These are phyloP conservation scores for Galeopsis tetrahit DNA, from an alignment of 257 asterid genomes.

Conservation along the genomic window DNA sequence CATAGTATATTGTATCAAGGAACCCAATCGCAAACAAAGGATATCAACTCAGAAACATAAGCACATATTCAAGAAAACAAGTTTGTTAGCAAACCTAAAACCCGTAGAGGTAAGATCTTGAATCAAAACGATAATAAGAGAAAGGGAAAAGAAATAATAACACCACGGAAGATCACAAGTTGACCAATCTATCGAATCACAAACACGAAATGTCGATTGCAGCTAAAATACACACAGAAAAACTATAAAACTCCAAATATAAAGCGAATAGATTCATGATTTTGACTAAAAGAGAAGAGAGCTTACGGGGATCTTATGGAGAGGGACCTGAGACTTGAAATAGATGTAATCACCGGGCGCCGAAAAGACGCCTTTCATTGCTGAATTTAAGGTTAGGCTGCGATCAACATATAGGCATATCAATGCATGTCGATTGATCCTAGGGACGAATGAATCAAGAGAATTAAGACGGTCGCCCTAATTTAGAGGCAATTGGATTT, in stretches of 20 bases:
- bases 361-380: constrained; percentile 90
- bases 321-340: constrained; percentile 99
- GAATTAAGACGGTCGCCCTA: neutral
- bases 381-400: constrained; percentile 39
- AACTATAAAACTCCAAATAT: neutral
- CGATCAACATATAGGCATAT: constrained; percentile 23
- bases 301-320: constrained; percentile 97
- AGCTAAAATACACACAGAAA: neutral
- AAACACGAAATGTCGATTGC: neutral
- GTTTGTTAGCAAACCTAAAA: constrained; percentile 15
- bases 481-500: constrained; percentile 26
- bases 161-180: constrained; percentile 4
- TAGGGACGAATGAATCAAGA: neutral
- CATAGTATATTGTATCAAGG: neutral
- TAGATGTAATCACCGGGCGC: constrained; percentile 96
- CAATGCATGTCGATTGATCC: neutral
- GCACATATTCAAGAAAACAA: constrained; percentile 17
- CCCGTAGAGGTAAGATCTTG: constrained; percentile 13
- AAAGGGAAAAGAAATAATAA: neutral
- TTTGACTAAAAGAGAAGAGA: constrained; percentile 11
- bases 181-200: constrained; percentile 20
- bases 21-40: neutral
- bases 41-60: constrained; percentile 18
- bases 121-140: constrained; percentile 15
- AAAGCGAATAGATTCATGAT: neutral